Base-by-base conservation (phyloP, 1,284 basidiomycete genomes). In the Coriolopsis trogii region DNA sequence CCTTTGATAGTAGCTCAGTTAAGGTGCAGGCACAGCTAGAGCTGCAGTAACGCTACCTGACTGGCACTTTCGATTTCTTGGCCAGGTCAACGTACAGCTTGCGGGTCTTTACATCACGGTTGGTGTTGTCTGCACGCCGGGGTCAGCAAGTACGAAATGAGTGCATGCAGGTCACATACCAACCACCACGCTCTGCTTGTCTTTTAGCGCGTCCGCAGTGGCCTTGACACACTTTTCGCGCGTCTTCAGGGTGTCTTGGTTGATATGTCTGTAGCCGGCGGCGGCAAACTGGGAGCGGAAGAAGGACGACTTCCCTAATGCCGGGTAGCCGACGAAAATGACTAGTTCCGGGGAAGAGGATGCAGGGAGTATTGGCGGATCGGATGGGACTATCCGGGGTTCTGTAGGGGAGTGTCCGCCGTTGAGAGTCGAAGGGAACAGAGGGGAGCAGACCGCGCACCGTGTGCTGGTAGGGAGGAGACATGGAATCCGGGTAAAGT, bases 301-400 rank as follows among this genome's bases (percentile, higher is more conserved):
- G 67, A 95, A 91, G 0, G 85, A 81, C 0, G 92, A 88, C 71
- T 98, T 98, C 37, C 95, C 95, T 1, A 93, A 72, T 41, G 87
- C 88, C 0, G 96, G 95, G 47, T 84, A 85, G 12, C 95, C 96
- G 6, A 94, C 89, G 59, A 98, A 94, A 6, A 98, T 56, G 2
- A 98, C 84, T 2, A 97, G 73, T 65, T 91, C 80, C 8, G 59
- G 59, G 2, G 59, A 69, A 51, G 76, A 33, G 0, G 68, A 61
- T 4, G 59, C 41, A 2, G 84, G 84, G 15, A 88, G 55, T 26
- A 93, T 73, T 1, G 87, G 79, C 0, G 79, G 74, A 36, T 82
- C 77, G 30, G 84, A 79, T 2, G 89, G 87, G n/a, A 79, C 76
- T 49, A 84, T 73, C 0, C 70, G 69, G 2, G 88, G 84, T 13